Evolutionary conservation across 345 rosid species (phyloP), one percentile per base, ranked within the genome.

Genomic region (Sisymbrium altissimum): DNA sequence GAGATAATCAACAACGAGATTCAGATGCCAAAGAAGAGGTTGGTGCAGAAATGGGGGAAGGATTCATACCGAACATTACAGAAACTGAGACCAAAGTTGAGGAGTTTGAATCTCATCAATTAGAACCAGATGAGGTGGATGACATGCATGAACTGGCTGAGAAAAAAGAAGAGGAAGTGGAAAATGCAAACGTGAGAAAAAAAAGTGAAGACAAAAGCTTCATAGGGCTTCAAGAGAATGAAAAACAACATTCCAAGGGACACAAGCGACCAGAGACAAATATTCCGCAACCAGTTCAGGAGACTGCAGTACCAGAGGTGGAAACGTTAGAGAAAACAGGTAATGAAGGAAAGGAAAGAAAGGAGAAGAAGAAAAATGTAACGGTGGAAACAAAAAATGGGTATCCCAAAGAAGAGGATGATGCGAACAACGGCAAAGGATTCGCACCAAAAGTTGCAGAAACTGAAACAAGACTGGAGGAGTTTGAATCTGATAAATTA

Each of bases 81-180:
- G 74, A 68, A 68, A 5, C 74, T 61, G 69, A 68, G 17, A 10
- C 29, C 41, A 58, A 60, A 19, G 14, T n/a, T 9, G 55, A 49
- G 14, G 55, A 49, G n/a, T 9, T 49, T 49, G 54, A 49, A 19
- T 1, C 29, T 49, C 14, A 58, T 5, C 7, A 45, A 7, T 2
- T 15, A 45, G 50, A 17, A 35, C 10, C 38, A 35, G 2, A 33
- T 33, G 36, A 30, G 33, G 27, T 19, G 18, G 53, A 48, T 13
- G 11, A 49, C 14, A 49, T 5, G 10, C 30, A 67, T 13, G 46
- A 61, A 50, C 11, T 61, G 48, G 74, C 33, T 40, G 58, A 60
- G 57, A 21, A 52, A 49, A 62, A 68, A 12, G 40, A 72, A 64
- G 61, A 29, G 29, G 38, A 29, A 9, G 60, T 44, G 17, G 72